Base-by-base conservation (phyloP, 2,329 filamentous ascomycete genomes). In the Ophiostoma novo-ulmi region DNA sequence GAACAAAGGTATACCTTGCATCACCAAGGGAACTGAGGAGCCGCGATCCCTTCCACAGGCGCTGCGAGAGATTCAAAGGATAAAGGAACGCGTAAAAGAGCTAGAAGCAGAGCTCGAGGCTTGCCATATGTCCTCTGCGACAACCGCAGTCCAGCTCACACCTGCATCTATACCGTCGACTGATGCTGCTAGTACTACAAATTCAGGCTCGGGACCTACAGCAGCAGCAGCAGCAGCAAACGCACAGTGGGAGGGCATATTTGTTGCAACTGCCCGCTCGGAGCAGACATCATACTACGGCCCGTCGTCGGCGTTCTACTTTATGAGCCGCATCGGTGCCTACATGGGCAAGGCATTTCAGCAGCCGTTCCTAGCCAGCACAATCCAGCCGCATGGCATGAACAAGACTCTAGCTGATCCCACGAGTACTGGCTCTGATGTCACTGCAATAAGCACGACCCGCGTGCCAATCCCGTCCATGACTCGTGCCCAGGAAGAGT, bases 301-400 rank as follows among this genome's bases (percentile, higher is more conserved):
- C 1, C 78, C 81, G 0, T 79, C 81, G 1, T 84, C 83, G 5
- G 74, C 78, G 14, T 80, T 80, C 72, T 84, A 81, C 75, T 84
- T 83, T 73, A 80, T 83, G 69, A 76, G 77, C 20, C 79, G 81
- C 44, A 78, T 84, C 70, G 80, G 76, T 17, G 72, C 74, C 7
- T 82, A 79, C 72, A 74, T 84, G 14, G 75, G 74, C 52, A 75
- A 74, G 14, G 73, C 75, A 0, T 71, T 81, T 1, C 76, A 80
- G 14, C 76, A 80, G 64, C 72, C 75, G 5, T 70, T 63, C 14
- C 66, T 72, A 13, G 65, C 68, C 20, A 70, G 68, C 4, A 69
- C 48, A 31, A 61, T 61, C 3, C 55, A 61, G 55, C 55, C 55
- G 26, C 55, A 61, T 11, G 13, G 55, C 26, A 61, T 61, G 55